Base-by-base conservation (phyloP, 495 filamentous ascomycete species). In the Thermochaetoides thermophila region DNA sequence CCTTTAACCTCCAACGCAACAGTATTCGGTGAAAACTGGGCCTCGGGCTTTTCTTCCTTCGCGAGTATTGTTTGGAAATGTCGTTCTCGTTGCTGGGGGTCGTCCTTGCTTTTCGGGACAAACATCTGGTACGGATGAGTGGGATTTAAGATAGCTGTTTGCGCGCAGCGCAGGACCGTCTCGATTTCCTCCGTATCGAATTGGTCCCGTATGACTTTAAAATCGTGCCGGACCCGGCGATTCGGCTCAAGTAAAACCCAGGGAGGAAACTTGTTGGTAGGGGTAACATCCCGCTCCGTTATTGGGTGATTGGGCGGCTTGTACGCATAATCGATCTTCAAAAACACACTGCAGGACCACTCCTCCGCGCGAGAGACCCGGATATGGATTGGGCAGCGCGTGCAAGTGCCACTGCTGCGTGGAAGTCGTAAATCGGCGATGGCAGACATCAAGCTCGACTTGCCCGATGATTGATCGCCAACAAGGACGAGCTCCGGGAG, bases 401-500 rank as follows among this genome's bases (percentile, higher is more conserved):
- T 92, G 44, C 84, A 89, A 0, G 75, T 78, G 0, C 74, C 78
- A 0, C 65, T 61, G 36, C 63, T 68, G 2, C 79, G 61, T 0
- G 84, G 84, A 0, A 86, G 68, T 31, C 72, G 73, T 30, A 91
- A 77, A n/a, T 75, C 79, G 1, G 76, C 74, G 21, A 89, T 74
- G 0, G 75, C 79, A 18, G 84, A 81, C 51, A 92, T 83, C 0
- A 91, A 53, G 2, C 77, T 84, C 3, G 70, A 77, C 42, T 92
- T 92, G 0, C 84, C 84, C 0, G 82, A 73, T 3, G 69, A 76
- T 39, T 91, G 84, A 35, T 89, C 82, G 1, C 84, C 84, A 1
- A 86, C 72, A 0, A 85, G 69, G 9, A 81, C 79, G 11, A 89
- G 67, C 40, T 81, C 81, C 0, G 84, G 82, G 0, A 89, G 55